Evolutionary conservation across 305 asterid species (phyloP), one percentile per base, ranked within the genome.

Genomic region (Rubia balearica): DNA sequence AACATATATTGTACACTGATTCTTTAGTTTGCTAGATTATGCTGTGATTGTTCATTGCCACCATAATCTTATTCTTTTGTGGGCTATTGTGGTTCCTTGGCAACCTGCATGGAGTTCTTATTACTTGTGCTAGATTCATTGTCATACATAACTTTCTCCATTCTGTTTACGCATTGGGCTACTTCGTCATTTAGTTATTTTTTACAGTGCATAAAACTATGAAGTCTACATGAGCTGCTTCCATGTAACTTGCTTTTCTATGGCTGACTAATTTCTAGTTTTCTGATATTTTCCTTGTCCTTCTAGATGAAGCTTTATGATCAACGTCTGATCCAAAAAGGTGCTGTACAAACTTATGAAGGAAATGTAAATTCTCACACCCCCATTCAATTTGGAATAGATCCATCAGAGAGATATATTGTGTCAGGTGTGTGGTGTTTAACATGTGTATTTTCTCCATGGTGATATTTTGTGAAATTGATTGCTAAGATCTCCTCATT

Each of bases 221-320:
- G 40, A 53, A 65, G 36, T 21, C 6, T 67, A 7, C 1, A n/a
- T 19, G n/a, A 27, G 61, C 61, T 46, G 14, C 14, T n/a, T 24
- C 19, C 40, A 46, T 19, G 17, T 2, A 17, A 13, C 4, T 67
- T 46, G 24, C 24, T 7, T 68, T 33, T 0, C 24, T 33, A 5
- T 27, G n/a, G 27, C 43, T 49, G 40, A 24, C 40, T 27, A 30
- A 33, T 10, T 67, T 1, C 3, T 30, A 12, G 13, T 53, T 30
- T 68, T 53, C 43, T 10, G 43, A 33, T 22, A 3, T 17, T 17
- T 33, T 51, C 42, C 60, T 7, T 74, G 67, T 56, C 42, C 77
- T 63, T 81, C 41, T 82, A 94, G 99, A 86, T 94, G 76, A 89
- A 74, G 86, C 96, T 94, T 40, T 94, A 84, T 74, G 99, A 94